Percentiles rank a stretch among this genome's conserved stretches.
Conservation (phyloP, 345 rosid species). For the Hypericum androsaemum region DNA sequence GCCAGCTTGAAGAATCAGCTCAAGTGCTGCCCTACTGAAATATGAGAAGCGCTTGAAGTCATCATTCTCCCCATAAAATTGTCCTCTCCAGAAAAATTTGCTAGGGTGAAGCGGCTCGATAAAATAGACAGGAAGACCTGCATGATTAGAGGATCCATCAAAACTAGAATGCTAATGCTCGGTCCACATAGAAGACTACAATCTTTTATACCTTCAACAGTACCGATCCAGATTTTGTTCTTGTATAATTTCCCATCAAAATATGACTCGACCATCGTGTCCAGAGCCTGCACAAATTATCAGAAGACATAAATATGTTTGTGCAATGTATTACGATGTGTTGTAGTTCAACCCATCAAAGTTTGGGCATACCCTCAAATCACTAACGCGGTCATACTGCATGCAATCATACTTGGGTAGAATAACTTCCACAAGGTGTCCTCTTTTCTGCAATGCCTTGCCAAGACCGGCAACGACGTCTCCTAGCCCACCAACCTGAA, state of each 20-base stretch:
- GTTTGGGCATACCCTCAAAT: conserved; percentile 53
- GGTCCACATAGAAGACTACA: neutral
- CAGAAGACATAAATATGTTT: conserved; percentile 9
- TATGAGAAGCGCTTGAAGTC: conserved; percentile 91
- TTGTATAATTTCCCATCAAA: conserved; percentile 75
- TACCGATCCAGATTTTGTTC: conserved; percentile 93
- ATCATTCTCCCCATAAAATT: conserved; percentile 82
- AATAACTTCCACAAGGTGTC: conserved; percentile 85
- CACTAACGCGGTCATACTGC: conserved; percentile 58
- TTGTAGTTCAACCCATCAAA: conserved; percentile 8
- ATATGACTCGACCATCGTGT: conserved; percentile 70
- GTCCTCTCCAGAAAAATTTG: conserved; percentile 95
- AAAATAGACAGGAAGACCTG: conserved; percentile 95
- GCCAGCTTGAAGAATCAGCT: conserved; percentile 82
- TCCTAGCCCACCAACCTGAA: conserved; percentile 95
- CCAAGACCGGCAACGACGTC: conserved; percentile 94
- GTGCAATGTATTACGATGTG: neutral
- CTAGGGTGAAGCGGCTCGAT: conserved; percentile 94
- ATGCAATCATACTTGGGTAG: conserved; percentile 96
- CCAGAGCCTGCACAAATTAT: conserved; percentile 54
- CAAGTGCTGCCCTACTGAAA: conserved; percentile 94
- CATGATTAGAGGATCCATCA: conserved; percentile 19
- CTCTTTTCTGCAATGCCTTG: conserved; percentile 87
- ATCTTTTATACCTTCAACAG: conserved; percentile 55
- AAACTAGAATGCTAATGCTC: conserved; percentile 18